Evolutionary conservation across 2,329 filamentous ascomycete genomes (phyloP).

Genomic region (Zymoseptoria pseudotritici): DNA sequence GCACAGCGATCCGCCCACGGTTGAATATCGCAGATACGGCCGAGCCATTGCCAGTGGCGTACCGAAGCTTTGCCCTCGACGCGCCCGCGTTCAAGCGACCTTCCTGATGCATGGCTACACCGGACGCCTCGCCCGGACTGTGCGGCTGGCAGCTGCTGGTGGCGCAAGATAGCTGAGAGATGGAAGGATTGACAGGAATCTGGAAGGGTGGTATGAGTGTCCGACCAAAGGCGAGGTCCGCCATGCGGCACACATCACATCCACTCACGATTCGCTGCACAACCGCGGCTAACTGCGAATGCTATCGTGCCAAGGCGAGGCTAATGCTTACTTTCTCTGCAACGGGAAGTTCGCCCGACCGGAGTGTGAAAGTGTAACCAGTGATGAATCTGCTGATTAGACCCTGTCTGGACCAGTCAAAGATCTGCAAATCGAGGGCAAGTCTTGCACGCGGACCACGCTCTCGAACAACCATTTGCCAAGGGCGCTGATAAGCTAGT

Average conservation of each 20-base stretch:
- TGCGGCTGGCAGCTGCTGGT: not conserved
- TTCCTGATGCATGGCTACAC: not conserved
- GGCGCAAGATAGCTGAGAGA: not conserved
- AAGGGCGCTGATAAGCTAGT: not conserved
- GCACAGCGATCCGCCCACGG: not conserved
- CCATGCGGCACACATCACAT: not conserved
- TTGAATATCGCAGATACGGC: not conserved
- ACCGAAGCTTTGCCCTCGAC: not conserved
- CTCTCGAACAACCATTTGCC: not conserved
- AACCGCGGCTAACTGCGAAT: not conserved
- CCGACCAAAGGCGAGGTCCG: not conserved
- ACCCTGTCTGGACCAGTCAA: not conserved
- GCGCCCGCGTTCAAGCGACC: not conserved
- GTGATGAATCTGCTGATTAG: not conserved
- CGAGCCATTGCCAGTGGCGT: not conserved
- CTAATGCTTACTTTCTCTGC: not conserved
- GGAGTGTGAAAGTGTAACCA: not conserved
- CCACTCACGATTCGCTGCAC: not conserved
- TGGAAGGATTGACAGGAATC: not conserved
- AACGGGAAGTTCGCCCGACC: not conserved
- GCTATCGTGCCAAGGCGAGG: not conserved
- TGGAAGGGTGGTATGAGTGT: not conserved
- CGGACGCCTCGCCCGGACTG: not conserved
- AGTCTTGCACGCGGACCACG: not conserved
- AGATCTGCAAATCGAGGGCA: not conserved